A percentile compares a stretch with the other conserved stretches of the same genome.
Evolutionary conservation across 257 asterid genomes (phyloP).

Genomic region (Solanum okadae): DNA sequence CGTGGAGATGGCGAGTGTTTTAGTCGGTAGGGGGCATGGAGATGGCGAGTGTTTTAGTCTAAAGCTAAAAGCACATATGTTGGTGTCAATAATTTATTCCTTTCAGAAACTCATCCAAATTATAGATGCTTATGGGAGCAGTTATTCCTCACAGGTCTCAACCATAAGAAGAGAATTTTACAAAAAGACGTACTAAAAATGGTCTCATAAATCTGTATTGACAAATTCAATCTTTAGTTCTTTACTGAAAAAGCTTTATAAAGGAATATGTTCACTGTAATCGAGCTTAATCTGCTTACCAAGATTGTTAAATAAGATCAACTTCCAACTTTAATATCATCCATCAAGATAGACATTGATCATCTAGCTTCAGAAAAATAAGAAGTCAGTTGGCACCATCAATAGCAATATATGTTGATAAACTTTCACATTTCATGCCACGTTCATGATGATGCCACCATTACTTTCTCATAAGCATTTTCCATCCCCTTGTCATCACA

Average conservation of each 20-base stretch:
- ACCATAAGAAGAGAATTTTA: not conserved
- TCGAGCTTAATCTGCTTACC: not conserved
- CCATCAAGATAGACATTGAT: not conserved
- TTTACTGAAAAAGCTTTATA: not conserved
- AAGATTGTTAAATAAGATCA: not conserved
- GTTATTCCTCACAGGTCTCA: not conserved
- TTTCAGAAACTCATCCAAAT: not conserved
- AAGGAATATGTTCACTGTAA: not conserved
- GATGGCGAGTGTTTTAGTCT: not conserved
- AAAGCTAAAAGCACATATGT: not conserved
- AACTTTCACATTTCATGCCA: not conserved
- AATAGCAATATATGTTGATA: not conserved
- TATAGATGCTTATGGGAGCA: not conserved
- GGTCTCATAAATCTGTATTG: not conserved
- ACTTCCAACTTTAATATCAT: not conserved
- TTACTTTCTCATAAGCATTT: slow-evolving; percentile 6
- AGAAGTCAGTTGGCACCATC: not conserved
- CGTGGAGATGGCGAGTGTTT: not conserved
- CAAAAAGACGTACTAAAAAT: not conserved
- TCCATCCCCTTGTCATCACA: slow-evolving; percentile 14
- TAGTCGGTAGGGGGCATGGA: not conserved
- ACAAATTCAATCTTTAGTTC: not conserved
- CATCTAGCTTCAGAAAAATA: not conserved
- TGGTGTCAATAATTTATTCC: not conserved
- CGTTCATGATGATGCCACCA: not conserved